Conservation (phyloP, 2,329 filamentous ascomycete species). For the Ophiosphaerella narmari region DNA sequence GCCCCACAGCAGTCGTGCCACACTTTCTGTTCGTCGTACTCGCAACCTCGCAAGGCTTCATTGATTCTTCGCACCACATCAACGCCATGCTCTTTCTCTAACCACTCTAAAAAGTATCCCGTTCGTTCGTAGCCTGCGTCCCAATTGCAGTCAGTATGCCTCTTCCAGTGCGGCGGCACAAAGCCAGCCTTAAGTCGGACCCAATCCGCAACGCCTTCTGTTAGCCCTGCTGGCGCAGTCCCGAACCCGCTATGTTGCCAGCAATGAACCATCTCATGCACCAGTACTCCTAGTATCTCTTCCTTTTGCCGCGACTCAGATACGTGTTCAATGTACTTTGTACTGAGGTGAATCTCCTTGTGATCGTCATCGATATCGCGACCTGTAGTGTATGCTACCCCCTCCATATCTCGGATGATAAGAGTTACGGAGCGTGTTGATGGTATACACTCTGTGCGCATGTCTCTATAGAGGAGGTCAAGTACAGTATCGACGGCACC, state of each 20-base stretch:
- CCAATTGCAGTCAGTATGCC: conserved; percentile 66
- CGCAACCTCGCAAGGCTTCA: conserved; percentile 64
- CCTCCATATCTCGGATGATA: conserved; percentile 75
- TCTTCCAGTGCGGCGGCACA: conserved; percentile 82
- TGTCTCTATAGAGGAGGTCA: conserved; percentile 66
- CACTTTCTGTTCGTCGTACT: conserved; percentile 68
- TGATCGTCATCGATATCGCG: conserved; percentile 79
- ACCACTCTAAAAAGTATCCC: conserved; percentile 85
- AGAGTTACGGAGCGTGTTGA: conserved; percentile 86
- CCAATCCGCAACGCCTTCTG: conserved; percentile 94
- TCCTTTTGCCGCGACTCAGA: conserved; percentile 45
- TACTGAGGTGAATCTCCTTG: conserved; percentile 90
- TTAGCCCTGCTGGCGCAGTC: conserved; percentile 68
- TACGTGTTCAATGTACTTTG: conserved; percentile 67
- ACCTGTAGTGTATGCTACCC: conserved; percentile 88
- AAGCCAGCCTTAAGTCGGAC: conserved; percentile 77
- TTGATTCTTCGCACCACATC: conserved; percentile 64
- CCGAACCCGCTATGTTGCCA: conserved; percentile 76
- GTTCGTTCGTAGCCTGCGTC: conserved; percentile 89
- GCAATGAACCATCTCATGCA: conserved; percentile 94
- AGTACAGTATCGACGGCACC: conserved; percentile 71
- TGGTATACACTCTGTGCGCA: conserved; percentile 47
- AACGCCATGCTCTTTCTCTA: conserved; percentile 67
- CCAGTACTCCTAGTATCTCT: conserved; percentile 82
- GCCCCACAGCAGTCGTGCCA: conserved; percentile 71